These are phyloP conservation scores for Mycena filopes DNA, from an alignment of 768 basidiomycete genomes.

Conservation along the genomic window DNA sequence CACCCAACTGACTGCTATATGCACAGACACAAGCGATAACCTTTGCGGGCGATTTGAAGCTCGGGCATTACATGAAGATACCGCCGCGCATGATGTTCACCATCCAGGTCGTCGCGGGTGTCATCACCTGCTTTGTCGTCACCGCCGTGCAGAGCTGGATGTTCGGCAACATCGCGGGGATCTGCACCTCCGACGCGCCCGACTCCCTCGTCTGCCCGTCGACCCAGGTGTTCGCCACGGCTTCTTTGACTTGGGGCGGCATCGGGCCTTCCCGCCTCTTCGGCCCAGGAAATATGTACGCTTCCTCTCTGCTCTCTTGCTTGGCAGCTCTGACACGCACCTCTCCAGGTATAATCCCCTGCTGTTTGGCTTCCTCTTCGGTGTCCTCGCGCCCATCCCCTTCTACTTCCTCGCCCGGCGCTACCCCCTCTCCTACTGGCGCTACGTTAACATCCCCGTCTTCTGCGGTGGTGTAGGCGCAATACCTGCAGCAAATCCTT, in stretches of 20 bases:
- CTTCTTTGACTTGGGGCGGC: slow-evolving; percentile 84
- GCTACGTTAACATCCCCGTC: slow-evolving; percentile 90
- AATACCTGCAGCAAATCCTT: slow-evolving; percentile 87
- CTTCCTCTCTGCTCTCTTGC: too few species aligned
- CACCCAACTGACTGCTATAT: too few species aligned
- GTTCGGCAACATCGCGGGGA: slow-evolving; percentile 74
- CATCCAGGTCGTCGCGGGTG: slow-evolving; percentile 69
- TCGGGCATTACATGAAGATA: slow-evolving; percentile 92
- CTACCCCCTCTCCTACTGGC: slow-evolving; percentile 83
- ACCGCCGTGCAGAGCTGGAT: slow-evolving; percentile 78
- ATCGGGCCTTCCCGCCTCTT: slow-evolving; percentile 80
- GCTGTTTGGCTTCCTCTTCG: slow-evolving; percentile 81
- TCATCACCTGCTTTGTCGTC: slow-evolving; percentile 68
- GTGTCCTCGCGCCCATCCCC: slow-evolving; percentile 78
- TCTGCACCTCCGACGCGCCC: slow-evolving; percentile 73
- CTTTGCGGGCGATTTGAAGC: slow-evolving; percentile 82
- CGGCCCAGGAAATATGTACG: slow-evolving; percentile 42
- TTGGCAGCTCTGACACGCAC: slow-evolving; percentile 41
- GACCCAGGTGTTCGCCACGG: slow-evolving; percentile 71
- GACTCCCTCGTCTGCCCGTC: slow-evolving; percentile 77
- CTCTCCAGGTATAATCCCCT: slow-evolving; percentile 58
- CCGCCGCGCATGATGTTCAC: slow-evolving; percentile 84
- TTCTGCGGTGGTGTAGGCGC: slow-evolving; percentile 75
- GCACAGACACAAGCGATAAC: slow-evolving; percentile 70
- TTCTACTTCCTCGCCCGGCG: slow-evolving; percentile 86